These are phyloP conservation scores for Phytopythium litorale DNA, from an alignment of 352 stramenopile genomes.

Conservation along the genomic window DNA sequence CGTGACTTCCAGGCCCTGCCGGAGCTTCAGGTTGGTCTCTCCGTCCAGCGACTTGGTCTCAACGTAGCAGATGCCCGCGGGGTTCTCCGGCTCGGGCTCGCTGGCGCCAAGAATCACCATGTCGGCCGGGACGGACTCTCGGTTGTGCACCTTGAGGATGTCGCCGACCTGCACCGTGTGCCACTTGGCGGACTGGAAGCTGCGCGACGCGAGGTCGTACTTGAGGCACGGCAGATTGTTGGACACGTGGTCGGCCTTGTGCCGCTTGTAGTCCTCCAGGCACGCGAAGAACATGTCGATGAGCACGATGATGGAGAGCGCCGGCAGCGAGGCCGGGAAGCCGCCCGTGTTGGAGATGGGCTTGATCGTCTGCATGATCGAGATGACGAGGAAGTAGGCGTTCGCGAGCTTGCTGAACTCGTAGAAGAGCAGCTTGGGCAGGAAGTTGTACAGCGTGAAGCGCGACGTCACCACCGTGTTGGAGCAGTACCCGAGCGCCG, in stretches of 20 bases:
- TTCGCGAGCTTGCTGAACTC: conserved; percentile 92
- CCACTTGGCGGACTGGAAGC: conserved; percentile 74
- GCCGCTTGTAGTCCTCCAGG: conserved; percentile 89
- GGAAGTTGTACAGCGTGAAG: conserved; percentile 90
- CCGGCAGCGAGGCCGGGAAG: conserved; percentile 86
- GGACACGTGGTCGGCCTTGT: conserved; percentile 82
- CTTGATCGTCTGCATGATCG: conserved; percentile 89
- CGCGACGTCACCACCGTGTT: conserved; percentile 89
- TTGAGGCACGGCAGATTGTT: conserved; percentile 71
- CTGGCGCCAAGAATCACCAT: conserved; percentile 81
- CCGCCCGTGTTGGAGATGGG: conserved; percentile 91
- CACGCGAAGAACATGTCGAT: conserved; percentile 92
- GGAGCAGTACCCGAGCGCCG: conserved; percentile 47
- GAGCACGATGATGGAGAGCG: conserved; percentile 91
- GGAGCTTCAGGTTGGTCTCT: conserved; percentile 92
- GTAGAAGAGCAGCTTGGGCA: conserved; percentile 90
- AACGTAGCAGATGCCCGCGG: conserved; percentile 86
- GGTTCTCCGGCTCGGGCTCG: conserved; percentile 66
- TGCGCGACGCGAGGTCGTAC: conserved; percentile 27
- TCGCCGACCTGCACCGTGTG: conserved; percentile 82
- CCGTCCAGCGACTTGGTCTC: conserved; percentile 93
- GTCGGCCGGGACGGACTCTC: conserved; percentile 84
- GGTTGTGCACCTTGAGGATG: conserved; percentile 88
- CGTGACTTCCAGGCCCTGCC: conserved; percentile 72
- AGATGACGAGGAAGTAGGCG: conserved; percentile 93